Percentiles rank a stretch among this genome's conserved stretches.
These are phyloP conservation scores for Saccharomyces kudriavzevii DNA, from an alignment of 805 yeast genomes.

Conservation along the genomic window DNA sequence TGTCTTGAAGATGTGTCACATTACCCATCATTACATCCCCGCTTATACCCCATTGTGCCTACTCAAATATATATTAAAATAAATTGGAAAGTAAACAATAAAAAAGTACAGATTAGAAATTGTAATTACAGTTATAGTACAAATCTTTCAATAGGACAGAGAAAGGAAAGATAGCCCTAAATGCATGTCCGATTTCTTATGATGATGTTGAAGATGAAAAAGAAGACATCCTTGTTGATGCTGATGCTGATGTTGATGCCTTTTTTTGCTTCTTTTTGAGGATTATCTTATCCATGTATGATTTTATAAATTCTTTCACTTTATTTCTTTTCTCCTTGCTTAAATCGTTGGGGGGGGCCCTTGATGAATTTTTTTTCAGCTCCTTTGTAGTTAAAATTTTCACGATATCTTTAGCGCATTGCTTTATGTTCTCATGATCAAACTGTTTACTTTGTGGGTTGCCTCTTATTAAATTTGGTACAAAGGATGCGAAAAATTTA, in stretches of 20 bases:
- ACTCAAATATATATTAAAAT: neutral
- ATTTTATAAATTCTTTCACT: constrained; percentile 52
- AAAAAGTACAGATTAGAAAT: neutral
- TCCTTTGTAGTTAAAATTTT: constrained; percentile 64
- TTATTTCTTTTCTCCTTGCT: constrained; percentile 60
- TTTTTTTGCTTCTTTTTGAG: constrained; percentile 37
- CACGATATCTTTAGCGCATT: constrained; percentile 73
- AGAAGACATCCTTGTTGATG: constrained; percentile 47
- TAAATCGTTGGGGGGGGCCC: constrained; percentile 46
- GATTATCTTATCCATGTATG: constrained; percentile 61
- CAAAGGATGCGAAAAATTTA: constrained; percentile 53
- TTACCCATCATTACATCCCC: neutral
- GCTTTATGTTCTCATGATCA: constrained; percentile 66
- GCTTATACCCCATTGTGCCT: neutral
- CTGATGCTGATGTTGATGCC: constrained; percentile 51
- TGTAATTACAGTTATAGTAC: neutral
- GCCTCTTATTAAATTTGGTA: constrained; percentile 70
- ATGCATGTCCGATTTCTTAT: neutral
- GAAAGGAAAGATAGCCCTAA: neutral
- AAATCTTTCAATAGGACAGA: neutral
- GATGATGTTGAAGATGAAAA: constrained; percentile 3
- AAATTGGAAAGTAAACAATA: neutral
- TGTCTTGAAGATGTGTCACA: neutral
- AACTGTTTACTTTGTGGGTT: constrained; percentile 46
- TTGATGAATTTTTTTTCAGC: constrained; percentile 28